Evolutionary conservation across 371 early-diverging fungal genomes (phyloP).

Genomic region (Funneliformis caledonium): DNA sequence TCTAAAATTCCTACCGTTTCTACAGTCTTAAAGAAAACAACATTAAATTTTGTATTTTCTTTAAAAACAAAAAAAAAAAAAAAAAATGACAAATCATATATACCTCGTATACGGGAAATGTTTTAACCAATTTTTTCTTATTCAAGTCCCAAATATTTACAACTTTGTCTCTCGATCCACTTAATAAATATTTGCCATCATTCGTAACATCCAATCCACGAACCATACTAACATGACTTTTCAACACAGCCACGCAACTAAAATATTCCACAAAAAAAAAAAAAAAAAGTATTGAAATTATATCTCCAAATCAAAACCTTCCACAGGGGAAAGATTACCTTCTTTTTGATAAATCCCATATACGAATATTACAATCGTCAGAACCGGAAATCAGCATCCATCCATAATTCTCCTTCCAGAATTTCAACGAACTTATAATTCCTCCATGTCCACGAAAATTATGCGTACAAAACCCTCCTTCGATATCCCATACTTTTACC

Average conservation of each 20-base stretch:
- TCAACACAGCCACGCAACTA: slow-evolving; percentile 74
- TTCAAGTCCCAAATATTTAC: slow-evolving; percentile 91
- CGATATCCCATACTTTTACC: slow-evolving; percentile 95
- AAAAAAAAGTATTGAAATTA: background rate
- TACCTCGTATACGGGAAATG: slow-evolving; percentile 83
- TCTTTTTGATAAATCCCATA: slow-evolving; percentile 86
- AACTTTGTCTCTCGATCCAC: slow-evolving; percentile 94
- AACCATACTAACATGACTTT: slow-evolving; percentile 90
- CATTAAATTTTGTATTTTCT: background rate
- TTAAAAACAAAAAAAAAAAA: background rate
- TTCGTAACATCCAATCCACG: slow-evolving; percentile 83
- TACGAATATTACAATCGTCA: slow-evolving; percentile 86
- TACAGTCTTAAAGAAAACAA: slow-evolving; percentile 49
- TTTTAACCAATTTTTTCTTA: slow-evolving; percentile 69
- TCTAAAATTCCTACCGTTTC: slow-evolving; percentile 75
- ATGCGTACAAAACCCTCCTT: slow-evolving; percentile 93
- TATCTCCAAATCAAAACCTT: background rate
- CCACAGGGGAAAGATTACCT: slow-evolving; percentile 48
- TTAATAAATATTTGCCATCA: slow-evolving; percentile 78
- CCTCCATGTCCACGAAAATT: slow-evolving; percentile 93
- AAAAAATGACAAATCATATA: background rate
- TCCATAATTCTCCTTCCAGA: slow-evolving; percentile 66
- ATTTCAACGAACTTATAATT: slow-evolving; percentile 83
- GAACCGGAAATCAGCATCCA: slow-evolving; percentile 82
- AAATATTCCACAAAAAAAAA: background rate